A percentile compares a stretch with the other conserved stretches of the same genome.
Conservation (phyloP, 1,284 basidiomycete genomes). For the Apiotrichum akiyoshidainum region DNA sequence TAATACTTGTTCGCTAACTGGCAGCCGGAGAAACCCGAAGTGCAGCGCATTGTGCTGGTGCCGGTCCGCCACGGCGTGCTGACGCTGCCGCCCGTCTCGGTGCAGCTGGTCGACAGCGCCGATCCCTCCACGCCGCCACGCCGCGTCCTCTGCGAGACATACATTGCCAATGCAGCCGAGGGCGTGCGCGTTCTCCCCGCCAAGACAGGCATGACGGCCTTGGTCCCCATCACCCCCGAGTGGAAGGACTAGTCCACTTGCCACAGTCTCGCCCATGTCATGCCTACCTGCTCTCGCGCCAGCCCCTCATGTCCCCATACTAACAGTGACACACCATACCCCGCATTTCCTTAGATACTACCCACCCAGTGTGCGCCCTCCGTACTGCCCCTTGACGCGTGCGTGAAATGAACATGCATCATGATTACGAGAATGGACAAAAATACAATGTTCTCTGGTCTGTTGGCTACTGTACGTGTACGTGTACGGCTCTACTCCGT, state of each 20-base stretch:
- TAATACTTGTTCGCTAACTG: not conserved
- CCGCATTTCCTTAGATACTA: too few species aligned
- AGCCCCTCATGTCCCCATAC: too few species aligned
- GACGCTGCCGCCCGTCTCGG: constrained; percentile 33
- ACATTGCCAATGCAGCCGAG: constrained; percentile 45
- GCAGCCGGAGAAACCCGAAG: constrained; percentile 22
- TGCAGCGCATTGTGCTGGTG: constrained; percentile 34
- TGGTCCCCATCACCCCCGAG: constrained; percentile 30
- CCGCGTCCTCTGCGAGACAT: constrained; percentile 42
- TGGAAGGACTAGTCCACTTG: constrained; percentile 11
- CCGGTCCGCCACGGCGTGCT: constrained; percentile 41
- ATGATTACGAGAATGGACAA: constrained; percentile 6
- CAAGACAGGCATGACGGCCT: constrained; percentile 32
- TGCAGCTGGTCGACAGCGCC: constrained; percentile 23
- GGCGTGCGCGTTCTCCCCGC: constrained; percentile 42
- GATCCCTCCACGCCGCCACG: constrained; percentile 8
- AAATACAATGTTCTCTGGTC: not conserved
- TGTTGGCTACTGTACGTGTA: not conserved
- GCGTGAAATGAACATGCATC: constrained; percentile 11
- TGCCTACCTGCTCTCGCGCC: too few species aligned
- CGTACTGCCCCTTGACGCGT: not conserved
- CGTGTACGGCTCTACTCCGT: not conserved
- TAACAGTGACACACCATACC: too few species aligned
- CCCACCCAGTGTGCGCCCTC: too few species aligned
- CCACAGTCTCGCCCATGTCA: too few species aligned